Conservation (phyloP, 1,284 basidiomycete genomes). For the Neolentinus lepideus region DNA sequence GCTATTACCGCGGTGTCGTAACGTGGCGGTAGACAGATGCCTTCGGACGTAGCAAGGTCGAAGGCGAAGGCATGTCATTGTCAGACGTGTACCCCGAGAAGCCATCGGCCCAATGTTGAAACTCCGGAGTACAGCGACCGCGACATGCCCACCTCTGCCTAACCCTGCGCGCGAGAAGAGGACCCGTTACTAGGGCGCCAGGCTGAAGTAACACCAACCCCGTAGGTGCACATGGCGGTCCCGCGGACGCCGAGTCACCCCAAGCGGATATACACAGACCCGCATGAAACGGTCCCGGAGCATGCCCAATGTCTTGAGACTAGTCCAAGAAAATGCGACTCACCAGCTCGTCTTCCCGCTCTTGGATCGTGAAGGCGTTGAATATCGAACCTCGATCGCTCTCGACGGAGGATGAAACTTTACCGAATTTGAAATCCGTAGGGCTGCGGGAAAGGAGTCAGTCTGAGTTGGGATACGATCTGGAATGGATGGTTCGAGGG, state of each 20-base stretch:
- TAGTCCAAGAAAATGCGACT: constrained; percentile 18
- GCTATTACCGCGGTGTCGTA: background rate
- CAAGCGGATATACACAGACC: background rate
- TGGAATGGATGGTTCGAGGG: constrained; percentile 2
- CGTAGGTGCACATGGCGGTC: background rate
- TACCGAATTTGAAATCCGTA: constrained; percentile 44
- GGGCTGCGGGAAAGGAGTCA: constrained; percentile 25
- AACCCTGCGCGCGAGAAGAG: background rate
- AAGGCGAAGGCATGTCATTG: background rate
- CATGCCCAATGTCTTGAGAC: background rate
- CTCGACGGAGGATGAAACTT: constrained; percentile 52
- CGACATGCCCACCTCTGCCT: background rate
- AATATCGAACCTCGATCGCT: constrained; percentile 55
- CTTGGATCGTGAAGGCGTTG: constrained; percentile 60
- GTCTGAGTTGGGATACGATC: background rate
- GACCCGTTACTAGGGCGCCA: background rate
- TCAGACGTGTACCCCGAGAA: background rate
- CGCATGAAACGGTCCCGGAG: constrained; percentile 3
- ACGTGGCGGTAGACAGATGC: too few relatives aligned
- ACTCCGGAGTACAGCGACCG: background rate
- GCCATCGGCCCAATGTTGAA: background rate
- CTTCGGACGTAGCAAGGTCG: background rate
- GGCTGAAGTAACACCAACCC: background rate
- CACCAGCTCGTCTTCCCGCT: constrained; percentile 64
- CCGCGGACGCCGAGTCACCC: background rate